These are phyloP conservation scores for Saposhnikovia divaricata DNA, from an alignment of 129 eudicot species.

Conservation along the genomic window DNA sequence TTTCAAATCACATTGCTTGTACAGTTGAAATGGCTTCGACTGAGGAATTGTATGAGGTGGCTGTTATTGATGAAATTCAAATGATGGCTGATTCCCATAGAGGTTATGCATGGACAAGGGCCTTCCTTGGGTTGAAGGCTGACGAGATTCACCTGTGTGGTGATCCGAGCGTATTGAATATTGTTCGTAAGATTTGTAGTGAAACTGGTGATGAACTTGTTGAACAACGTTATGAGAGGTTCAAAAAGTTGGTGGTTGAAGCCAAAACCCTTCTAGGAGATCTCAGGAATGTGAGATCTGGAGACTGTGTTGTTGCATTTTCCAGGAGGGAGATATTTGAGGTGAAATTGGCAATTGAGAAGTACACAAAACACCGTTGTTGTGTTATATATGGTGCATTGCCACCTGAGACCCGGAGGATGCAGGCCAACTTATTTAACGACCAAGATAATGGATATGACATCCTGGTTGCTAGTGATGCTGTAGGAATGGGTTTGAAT, in stretches of 20 bases:
- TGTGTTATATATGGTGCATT: constrained; percentile 96
- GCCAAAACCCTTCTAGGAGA: constrained; percentile 87
- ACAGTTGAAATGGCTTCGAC: constrained; percentile 97
- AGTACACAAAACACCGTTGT: constrained; percentile 70
- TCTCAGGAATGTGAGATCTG: constrained; percentile 69
- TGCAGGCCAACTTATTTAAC: constrained; percentile 79
- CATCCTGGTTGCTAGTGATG: constrained; percentile 94
- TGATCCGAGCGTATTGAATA: constrained; percentile 78
- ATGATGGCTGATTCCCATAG: constrained; percentile 80
- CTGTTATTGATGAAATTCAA: constrained; percentile 93
- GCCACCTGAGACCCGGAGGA: constrained; percentile 97
- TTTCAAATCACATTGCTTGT: constrained; percentile 79
- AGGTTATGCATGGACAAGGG: constrained; percentile 99
- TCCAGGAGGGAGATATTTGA: constrained; percentile 95
- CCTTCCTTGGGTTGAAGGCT: constrained; percentile 83
- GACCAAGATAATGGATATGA: constrained; percentile 70
- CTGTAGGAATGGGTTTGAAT: constrained; percentile 98
- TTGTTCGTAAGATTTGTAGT: constrained; percentile 63
- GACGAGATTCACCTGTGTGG: constrained; percentile 97
- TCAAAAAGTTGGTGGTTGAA: constrained; percentile 91
- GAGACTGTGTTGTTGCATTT: constrained; percentile 95
- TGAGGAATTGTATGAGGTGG: constrained; percentile 78
- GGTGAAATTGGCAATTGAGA: constrained; percentile 82
- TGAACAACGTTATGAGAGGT: constrained; percentile 75
- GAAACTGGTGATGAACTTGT: constrained; percentile 89